Conservation (phyloP, 345 rosid genomes). For the Boechera retrofracta region DNA sequence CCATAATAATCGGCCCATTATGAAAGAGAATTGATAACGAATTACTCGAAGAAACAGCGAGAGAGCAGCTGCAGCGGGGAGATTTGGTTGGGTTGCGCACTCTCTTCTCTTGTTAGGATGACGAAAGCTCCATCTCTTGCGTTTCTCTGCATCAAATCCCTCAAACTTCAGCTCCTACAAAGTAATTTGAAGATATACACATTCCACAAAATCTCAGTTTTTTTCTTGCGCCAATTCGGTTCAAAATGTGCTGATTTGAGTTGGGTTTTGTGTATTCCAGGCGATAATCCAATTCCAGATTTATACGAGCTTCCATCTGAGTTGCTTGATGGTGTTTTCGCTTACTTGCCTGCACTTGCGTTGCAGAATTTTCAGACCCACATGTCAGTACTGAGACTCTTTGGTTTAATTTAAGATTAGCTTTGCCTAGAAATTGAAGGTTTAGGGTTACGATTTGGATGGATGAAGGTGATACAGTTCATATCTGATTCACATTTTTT, state of each 20-base stretch:
- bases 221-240: neutral
- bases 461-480: neutral
- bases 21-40: too few species aligned
- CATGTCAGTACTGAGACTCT: conserved; percentile 52
- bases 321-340: conserved; percentile 55
- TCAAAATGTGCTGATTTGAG: neutral
- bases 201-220: neutral
- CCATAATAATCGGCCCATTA: too few species aligned
- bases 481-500: neutral
- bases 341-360: conserved; percentile 67
- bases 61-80: too few species aligned
- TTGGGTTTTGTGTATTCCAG: conserved; percentile 41
- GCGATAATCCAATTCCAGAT: conserved; percentile 51
- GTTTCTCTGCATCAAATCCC: conserved; percentile 54
- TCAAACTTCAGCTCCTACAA: conserved; percentile 55
- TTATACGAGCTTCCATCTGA: conserved; percentile 70
- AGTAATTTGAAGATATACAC: conserved; percentile 42
- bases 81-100: too few species aligned
- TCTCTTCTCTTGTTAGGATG: conserved; percentile 38
- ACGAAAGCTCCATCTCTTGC: conserved; percentile 58
- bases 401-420: neutral
- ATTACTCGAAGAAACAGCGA: too few species aligned
- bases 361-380: conserved; percentile 63
- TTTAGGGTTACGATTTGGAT: neutral
- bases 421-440: neutral